A percentile compares a stretch with the other conserved stretches of the same genome.
Evolutionary conservation across 768 basidiomycete species (phyloP).

Genomic region (Tricholoma furcatifolium): DNA sequence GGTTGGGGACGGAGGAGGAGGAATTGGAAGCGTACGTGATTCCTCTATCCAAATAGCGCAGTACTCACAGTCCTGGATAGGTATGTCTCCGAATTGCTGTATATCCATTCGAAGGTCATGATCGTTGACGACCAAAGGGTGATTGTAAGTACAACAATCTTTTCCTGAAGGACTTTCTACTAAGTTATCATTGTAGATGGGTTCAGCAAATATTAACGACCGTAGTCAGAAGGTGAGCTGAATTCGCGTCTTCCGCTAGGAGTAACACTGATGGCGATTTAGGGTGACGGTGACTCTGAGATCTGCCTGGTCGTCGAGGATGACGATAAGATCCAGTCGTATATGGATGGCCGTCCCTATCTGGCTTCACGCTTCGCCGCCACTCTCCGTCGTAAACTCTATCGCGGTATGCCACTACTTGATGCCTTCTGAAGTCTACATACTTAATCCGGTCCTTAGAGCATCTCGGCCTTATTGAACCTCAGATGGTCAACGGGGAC

Average conservation of each 20-base stretch:
- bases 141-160: conserved; percentile 54
- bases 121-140: conserved; percentile 91
- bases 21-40: conserved; percentile 73
- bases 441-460: conserved; percentile 41
- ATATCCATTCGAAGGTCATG: conserved; percentile 91
- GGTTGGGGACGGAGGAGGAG: conserved; percentile 82
- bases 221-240: conserved; percentile 67
- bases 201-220: conserved; percentile 92
- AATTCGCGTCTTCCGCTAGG: neutral
- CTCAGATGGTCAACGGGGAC: conserved; percentile 52
- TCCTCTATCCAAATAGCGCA: conserved; percentile 5
- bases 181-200: conserved; percentile 53
- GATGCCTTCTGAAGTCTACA: neutral
- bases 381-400: conserved; percentile 78
- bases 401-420: conserved; percentile 52
- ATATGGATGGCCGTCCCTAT: conserved; percentile 78
- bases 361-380: conserved; percentile 80
- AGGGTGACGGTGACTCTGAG: conserved; percentile 95
- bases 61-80: conserved; percentile 32
- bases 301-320: conserved; percentile 94
- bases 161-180: neutral
- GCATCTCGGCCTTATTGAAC: conserved; percentile 82
- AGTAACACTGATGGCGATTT: conserved; percentile 1
- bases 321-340: conserved; percentile 66
- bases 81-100: conserved; percentile 78